Conservation (phyloP, 2,329 filamentous ascomycete species). For the Alternaria arborescens region DNA sequence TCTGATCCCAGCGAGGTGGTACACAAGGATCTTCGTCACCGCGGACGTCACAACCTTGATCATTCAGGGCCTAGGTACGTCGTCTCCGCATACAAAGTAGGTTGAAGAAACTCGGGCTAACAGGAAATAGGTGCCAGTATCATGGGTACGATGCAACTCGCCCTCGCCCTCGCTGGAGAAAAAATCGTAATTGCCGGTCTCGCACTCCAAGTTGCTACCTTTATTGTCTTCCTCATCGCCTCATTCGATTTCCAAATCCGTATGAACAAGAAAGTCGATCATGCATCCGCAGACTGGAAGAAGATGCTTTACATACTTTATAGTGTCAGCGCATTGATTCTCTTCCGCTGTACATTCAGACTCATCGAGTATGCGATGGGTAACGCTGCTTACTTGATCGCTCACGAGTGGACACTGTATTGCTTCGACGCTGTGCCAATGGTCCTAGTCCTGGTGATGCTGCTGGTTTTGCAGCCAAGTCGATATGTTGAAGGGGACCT, state of each 20-base stretch:
- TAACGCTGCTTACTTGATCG: constrained; percentile 55
- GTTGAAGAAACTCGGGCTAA: background rate
- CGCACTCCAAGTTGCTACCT: constrained; percentile 45
- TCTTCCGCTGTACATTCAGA: constrained; percentile 61
- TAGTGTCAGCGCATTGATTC: constrained; percentile 56
- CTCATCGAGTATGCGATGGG: constrained; percentile 61
- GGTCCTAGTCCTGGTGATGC: constrained; percentile 54
- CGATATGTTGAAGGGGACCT: constrained; percentile 22
- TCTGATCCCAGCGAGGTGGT: constrained; percentile 40
- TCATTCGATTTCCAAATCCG: constrained; percentile 42
- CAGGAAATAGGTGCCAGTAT: constrained; percentile 34
- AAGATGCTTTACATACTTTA: constrained; percentile 55
- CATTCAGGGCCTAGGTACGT: constrained; percentile 42
- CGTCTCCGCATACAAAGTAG: background rate
- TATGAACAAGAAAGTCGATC: constrained; percentile 26
- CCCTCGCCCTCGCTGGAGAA: constrained; percentile 41
- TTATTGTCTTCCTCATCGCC: constrained; percentile 42
- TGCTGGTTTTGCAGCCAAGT: constrained; percentile 40
- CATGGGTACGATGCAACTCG: constrained; percentile 47
- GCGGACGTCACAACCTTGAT: constrained; percentile 42
- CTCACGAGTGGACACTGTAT: constrained; percentile 58
- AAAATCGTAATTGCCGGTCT: constrained; percentile 48
- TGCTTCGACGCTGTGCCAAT: constrained; percentile 59
- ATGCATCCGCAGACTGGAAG: constrained; percentile 24
- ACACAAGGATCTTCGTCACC: constrained; percentile 39